Evolutionary conservation across 148 eudicot genomes (phyloP), one percentile per base, ranked within the genome.

Genomic region (Drosera capensis): DNA sequence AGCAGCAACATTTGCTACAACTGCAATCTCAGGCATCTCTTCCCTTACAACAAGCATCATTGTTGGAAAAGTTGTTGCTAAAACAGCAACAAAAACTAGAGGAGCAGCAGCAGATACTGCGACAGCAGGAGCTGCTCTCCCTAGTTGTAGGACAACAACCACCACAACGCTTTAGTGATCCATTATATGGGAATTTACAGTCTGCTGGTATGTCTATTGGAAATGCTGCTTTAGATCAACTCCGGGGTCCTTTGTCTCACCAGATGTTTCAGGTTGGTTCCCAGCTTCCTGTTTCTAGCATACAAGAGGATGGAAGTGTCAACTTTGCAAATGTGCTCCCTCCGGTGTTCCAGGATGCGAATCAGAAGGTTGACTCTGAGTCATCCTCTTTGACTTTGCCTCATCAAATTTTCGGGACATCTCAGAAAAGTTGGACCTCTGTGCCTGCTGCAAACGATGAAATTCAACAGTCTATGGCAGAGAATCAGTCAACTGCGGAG

Each of bases 81-180:
- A 68, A 78, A 55, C 86, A 79, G 64, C 85, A 88, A 52, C 86
- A 80, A 52, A 68, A 90, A 54, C 77, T 78, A 48, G 95, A 84
- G 67, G 82, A 92, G 66, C 88, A 73, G 59, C 87, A 71, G 39
- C 72, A 55, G 49, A 58, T 73, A 45, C 25, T 78, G 67, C 73
- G 71, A 28, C 86, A 70, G 56, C 94, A 86, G 46, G 80, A 87
- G 26, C 80, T 92, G 62, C 76, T 85, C 43, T 73, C 93, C 2
- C 86, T 78, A 68, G 71, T 76, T 40, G 58, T 75, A 5, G 95
- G 78, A 50, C 87, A 78, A 34, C 78, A 66, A 26, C 69, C 65
- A 48, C 38, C 54, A 34, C 87, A 78, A 51, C 73, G 63, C 5
- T 49, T 80, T 22, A 66, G 59, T 25, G 78, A 74, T 40, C 59